Evolutionary conservation across 257 asterid species (phyloP), one percentile per base, ranked within the genome.

Genomic region (Galeopsis tetrahit): DNA sequence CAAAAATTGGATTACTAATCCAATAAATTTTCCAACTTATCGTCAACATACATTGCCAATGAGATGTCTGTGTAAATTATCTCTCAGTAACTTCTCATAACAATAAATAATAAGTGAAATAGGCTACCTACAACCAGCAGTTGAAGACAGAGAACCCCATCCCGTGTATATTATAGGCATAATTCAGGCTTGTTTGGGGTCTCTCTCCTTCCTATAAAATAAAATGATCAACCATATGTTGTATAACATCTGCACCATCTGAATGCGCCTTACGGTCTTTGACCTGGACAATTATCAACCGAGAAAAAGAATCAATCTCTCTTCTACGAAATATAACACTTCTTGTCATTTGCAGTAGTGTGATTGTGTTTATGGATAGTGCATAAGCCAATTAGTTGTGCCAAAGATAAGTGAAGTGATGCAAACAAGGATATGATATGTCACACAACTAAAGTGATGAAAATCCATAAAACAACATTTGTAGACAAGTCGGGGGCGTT

Each of bases 231-330:
- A 95, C 92, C 87, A 95, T 86, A 73, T 95, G 99, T 73, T 87
- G 97, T 80, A 95, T 82, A 75, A 92, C 96, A 28, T 95, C 98
- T 48, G 89, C 89, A 1, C 99, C 99, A 71, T 95, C 98, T 15
- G 90, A 77, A 78, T 92, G 96, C 87, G 80, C 82, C 75, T 73
- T 46, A 7, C 64, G 82, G 74, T 88, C 96, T 77, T 95, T 92
- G 35, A 92, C 99, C 99, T 95, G 85, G 75, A 77, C 21, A 6
- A 53, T 52, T 35, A 40, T 66, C 53, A 44, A 13, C 34, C 28
- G 31, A 28, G n/a, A 34, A 61, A 36, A 28, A 21, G 4, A 34
- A 63, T 75, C 58, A 69, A n/a, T n/a, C n/a, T n/a, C n/a, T n/a
- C n/a, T n/a, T n/a, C n/a, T n/a, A n/a, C n/a, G n/a, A n/a, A n/a